Conservation (phyloP, 1,284 basidiomycete genomes). For the Rhizoctonia solani region DNA sequence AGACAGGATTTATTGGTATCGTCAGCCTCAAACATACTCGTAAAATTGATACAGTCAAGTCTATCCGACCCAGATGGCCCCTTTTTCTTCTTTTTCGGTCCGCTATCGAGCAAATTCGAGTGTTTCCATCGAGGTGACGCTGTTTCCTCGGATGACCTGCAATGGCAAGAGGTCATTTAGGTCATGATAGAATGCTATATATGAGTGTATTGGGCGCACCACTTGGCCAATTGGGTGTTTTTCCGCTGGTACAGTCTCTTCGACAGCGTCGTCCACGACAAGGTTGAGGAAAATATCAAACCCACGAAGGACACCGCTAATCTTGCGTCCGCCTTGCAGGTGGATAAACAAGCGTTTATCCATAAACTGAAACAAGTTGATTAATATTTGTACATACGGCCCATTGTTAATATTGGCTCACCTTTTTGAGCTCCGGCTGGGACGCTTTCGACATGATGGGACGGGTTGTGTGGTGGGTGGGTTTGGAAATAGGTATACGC, state of each 20-base stretch:
- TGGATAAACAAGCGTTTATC: conserved; percentile 96
- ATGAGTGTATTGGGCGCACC: conserved; percentile 56
- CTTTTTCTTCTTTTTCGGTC: background rate
- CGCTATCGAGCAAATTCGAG: conserved; percentile 52
- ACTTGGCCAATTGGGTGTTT: conserved; percentile 89
- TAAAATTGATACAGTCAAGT: conserved; percentile 9
- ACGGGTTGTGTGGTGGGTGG: conserved; percentile 35
- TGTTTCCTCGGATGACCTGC: conserved; percentile 93
- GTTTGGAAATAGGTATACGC: conserved; percentile 31
- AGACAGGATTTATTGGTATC: conserved; percentile 31
- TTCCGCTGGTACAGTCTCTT: conserved; percentile 89
- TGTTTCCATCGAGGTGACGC: conserved; percentile 89
- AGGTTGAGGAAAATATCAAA: conserved; percentile 99
- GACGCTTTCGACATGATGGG: conserved; percentile 83
- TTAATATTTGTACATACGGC: conserved; percentile 33
- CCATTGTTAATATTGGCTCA: conserved; percentile 43
- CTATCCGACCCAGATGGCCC: background rate
- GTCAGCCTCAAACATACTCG: conserved; percentile 14
- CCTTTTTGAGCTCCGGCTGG: conserved; percentile 94
- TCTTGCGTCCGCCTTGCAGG: conserved; percentile 94
- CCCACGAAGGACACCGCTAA: conserved; percentile 93
- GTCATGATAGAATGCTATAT: background rate
- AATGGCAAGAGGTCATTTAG: conserved; percentile 17
- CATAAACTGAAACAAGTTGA: conserved; percentile 76
- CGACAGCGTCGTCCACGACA: conserved; percentile 92